phyloP scores from a whole-genome alignment of 2,329 filamentous ascomycete genomes.

The Diaporthe velutina region DNA sequence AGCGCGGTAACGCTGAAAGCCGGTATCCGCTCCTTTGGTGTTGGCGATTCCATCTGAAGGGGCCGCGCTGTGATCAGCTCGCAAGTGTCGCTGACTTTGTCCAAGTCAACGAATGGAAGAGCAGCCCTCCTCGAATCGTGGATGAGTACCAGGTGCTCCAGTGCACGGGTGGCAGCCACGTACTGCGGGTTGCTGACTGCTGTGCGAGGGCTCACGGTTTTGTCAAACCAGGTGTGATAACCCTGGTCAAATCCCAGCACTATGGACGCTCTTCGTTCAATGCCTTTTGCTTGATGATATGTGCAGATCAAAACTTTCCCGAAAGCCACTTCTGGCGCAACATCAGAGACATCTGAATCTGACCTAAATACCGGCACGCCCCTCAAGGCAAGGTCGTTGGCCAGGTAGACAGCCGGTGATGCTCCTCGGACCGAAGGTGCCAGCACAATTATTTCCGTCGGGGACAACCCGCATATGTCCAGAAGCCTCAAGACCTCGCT shows the following conservation, averaged over 20 bases:
- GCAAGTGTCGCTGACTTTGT: conserved; percentile 28
- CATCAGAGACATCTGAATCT: conserved; percentile 37
- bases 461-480: background rate
- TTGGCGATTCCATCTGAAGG: background rate
- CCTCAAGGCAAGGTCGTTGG: conserved; percentile 31
- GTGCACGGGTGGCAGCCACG: conserved; percentile 36
- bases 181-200: conserved; percentile 35
- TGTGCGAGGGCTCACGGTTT: conserved; percentile 2
- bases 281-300: conserved; percentile 38
- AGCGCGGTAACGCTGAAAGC: conserved; percentile 33
- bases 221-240: conserved; percentile 35
- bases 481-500: conserved; percentile 30
- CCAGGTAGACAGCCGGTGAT: conserved; percentile 27
- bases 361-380: conserved; percentile 37
- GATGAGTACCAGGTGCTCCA: conserved; percentile 35
- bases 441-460: conserved; percentile 35
- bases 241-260: conserved; percentile 36
- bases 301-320: conserved; percentile 39
- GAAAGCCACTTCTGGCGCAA: conserved; percentile 33
- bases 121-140: conserved; percentile 26
- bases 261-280: conserved; percentile 36
- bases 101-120: conserved; percentile 37
- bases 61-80: conserved; percentile 21
- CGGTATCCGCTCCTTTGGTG: background rate
- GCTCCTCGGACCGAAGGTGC: conserved; percentile 34